phyloP scores from a whole-genome alignment of 257 asterid genomes.

The Nicotiana obtusifolia region DNA sequence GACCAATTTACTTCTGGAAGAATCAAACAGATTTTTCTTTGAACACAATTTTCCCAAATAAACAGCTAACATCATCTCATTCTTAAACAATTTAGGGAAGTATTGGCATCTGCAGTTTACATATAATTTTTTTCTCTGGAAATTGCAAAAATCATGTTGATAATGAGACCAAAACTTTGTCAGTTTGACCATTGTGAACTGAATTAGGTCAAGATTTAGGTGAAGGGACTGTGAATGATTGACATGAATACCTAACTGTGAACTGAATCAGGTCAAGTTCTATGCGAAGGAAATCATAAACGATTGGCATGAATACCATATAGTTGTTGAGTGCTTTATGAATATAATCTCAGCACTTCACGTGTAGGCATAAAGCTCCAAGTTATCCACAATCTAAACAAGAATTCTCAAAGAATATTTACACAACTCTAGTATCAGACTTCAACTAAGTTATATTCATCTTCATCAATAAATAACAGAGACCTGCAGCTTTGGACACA shows the following conservation, averaged over 20 bases:
- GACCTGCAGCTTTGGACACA: background rate
- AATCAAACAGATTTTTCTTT: background rate
- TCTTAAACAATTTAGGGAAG: background rate
- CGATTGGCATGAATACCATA: constrained; percentile 1
- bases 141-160: background rate
- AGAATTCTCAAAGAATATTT: background rate
- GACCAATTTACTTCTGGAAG: background rate
- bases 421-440: background rate
- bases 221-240: background rate
- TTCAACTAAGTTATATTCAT: background rate
- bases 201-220: background rate
- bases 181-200: background rate
- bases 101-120: background rate
- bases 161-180: background rate
- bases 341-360: background rate
- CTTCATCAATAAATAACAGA: background rate
- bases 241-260: background rate
- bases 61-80: background rate
- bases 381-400: background rate
- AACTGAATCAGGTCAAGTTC: background rate
- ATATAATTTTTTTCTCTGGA: background rate
- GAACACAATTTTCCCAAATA: background rate
- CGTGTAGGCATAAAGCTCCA: background rate
- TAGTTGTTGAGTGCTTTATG: background rate
- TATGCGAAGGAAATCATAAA: background rate